Evolutionary conservation across 306 rosid genomes (phyloP), one percentile per base, ranked within the genome.

Genomic region (Cicer chorassanicum): DNA sequence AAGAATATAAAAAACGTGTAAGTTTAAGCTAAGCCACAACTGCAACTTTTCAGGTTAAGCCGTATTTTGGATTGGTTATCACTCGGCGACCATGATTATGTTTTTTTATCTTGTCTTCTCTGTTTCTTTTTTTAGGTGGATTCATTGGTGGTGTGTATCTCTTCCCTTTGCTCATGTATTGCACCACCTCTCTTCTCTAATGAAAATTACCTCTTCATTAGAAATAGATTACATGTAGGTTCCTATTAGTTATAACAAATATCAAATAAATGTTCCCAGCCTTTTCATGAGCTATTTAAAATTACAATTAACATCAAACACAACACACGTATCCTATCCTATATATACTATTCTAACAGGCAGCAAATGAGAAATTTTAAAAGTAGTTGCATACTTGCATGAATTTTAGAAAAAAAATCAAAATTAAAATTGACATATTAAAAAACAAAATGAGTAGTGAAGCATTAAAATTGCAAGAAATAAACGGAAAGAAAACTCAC

Each of bases 401-500:
- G 36, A 29, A 34, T 21, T 19, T 57, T 24, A 24, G 18, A 24
- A 24, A 9, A 18, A 3, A 44, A 44, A 2, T 1, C n/a, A 10
- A 0, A 8, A 10, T 29, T 29, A 68, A 7, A 43, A 19, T 7
- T 49, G 48, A 46, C 36, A 48, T 11, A 7, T 9, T 1, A 13
- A 21, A 41, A 24, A 18, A 3, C 38, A 61, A 10, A 6, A n/a
- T n/a, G 19, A 6, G 64, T 8, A 36, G 15, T 9, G 55, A 15
- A 61, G 21, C 56, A 61, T 42, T 9, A 7, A 7, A 11, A 40
- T 18, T 19, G 13, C 8, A 64, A 72, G 13, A 11, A 1, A 14
- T 36, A 29, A 4, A 4, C 40, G 16, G 2, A 80, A 49, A 68
- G 69, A 14, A 49, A 61, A 21, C 74, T 84, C 60, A 88, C 97